Base-by-base conservation (phyloP, 192 early-diverging fungal species). In the Mortierella hygrophila region DNA sequence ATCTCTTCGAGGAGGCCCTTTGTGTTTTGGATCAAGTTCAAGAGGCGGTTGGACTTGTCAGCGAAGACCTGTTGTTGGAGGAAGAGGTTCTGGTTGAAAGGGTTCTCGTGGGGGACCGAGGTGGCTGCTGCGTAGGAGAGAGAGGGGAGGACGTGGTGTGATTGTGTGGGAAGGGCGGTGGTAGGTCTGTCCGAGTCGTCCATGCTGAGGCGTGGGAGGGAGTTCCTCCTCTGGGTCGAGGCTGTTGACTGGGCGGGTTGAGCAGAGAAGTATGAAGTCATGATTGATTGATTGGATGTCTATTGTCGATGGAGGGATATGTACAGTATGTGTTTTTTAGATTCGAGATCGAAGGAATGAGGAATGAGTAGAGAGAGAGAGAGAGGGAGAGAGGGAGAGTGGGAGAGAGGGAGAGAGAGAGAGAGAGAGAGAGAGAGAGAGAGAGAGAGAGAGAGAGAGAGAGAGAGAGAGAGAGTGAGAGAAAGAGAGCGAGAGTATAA, bases 21-120 rank as follows among this genome's bases (percentile, higher is more conserved):
- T 40, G 96, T 94, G 82, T 88, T 89, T 32, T 84, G 74, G 71
- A 98, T 93, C 82, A 95, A 89, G 32, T 85, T 90, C 63, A 94
- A 92, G 63, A 98, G 89, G 41, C 92, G 89, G 38, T 90, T 92
- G 80, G 95, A 94, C 79, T 94, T 95, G 77, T 96, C 93, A 5
- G 93, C 92, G 89, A 94, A 98, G 55, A 93, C 79, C 46, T 91
- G 93, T 81, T 96, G 91, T 70, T 92, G 93, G 32, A 84, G 75
- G 60, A 88, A 80, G 23, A 83, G 75, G 79, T 86, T 86, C 70
- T 80, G 84, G 54, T 81, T 80, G 72, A 69, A 78, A 5, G 78
- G 79, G 79, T 72, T 85, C 83, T 85, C 83, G 13, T 80, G 78
- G 20, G 78, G 84, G 32, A 63, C 29, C 8, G 84, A 11, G 40